Evolutionary conservation across 148 eudicot species (phyloP), one percentile per base, ranked within the genome.

Genomic region (Rhododendron williamsianum): DNA sequence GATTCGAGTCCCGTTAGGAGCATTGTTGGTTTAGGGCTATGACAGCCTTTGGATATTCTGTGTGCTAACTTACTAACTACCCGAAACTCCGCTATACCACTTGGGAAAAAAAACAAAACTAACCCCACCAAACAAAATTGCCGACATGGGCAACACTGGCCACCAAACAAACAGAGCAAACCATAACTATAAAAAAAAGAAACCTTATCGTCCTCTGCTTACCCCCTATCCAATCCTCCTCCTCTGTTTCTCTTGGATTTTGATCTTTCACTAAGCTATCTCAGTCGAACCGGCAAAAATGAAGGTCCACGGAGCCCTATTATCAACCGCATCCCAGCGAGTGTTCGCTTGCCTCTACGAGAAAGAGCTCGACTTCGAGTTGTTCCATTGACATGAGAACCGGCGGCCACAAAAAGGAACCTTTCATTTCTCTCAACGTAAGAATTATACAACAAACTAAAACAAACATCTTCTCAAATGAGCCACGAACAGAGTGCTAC

Each of bases 361-460:
- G 83, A 92, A 92, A 76, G 84, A 86, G 2, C 82, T 92, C 45
- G 88, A 90, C 1, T 91, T 88, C 46, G 90, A 93, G 78, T 77
- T 93, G 69, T 90, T 36, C 33, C 19, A 1, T 93, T 36, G 89
- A 93, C 56, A 65, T 90, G 76, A n/a, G 41, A 23, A 1, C 89
- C 18, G 92, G 83, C 15, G 88, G 86, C 67, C 89, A 91, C 80
- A 93, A 91, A 69, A 84, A 85, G 45, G 80, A 69, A 13, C 65
- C 90, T 67, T 87, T 82, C 35, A 77, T 92, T 45, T 56, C 91
- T 73, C 91, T 90, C 73, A 91, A 90, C 60, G 92, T 87, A 86
- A 36, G 76, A 5, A 11, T 8, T 9, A 0, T 78, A 10, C 30
- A 48, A 25, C 0, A 21, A 45, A 41, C 16, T 27, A 35, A 7